These are phyloP conservation scores for Sanghuangporus sanghuang DNA, from an alignment of 1,284 basidiomycete genomes.

Conservation along the genomic window DNA sequence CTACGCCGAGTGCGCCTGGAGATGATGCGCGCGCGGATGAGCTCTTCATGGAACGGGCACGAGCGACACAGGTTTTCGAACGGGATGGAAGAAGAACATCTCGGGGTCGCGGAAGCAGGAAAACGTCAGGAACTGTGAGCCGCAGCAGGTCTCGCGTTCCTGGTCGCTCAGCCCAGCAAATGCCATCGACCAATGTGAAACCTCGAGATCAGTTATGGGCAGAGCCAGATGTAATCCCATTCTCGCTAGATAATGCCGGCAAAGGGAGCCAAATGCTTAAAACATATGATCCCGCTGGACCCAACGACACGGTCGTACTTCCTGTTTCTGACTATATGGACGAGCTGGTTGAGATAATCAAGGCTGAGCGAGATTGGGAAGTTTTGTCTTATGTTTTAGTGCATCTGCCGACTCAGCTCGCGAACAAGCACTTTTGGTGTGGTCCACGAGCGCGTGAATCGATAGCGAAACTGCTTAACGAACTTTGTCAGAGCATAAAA, in stretches of 20 bases:
- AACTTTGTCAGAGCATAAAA: slow-evolving; percentile 69
- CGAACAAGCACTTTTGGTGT: slow-evolving; percentile 97
- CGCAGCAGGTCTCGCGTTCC: slow-evolving; percentile 66
- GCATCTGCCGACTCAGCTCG: slow-evolving; percentile 86
- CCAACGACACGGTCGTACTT: slow-evolving; percentile 50
- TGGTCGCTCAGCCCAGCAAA: slow-evolving; percentile 25
- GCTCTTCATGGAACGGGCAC: slow-evolving; percentile 32
- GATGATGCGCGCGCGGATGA: slow-evolving; percentile 29
- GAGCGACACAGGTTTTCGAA: slow-evolving; percentile 44
- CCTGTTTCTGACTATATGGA: slow-evolving; percentile 78
- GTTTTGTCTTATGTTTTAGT: slow-evolving; percentile 89
- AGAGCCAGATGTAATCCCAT: slow-evolving; percentile 70
- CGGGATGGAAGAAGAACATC: slow-evolving; percentile 49
- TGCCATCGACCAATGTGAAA: slow-evolving; percentile 27
- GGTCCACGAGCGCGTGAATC: slow-evolving; percentile 73
- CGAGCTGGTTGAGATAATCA: slow-evolving; percentile 65
- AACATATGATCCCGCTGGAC: slow-evolving; percentile 67
- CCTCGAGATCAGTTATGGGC: slow-evolving; percentile 66
- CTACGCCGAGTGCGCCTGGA: neutral
- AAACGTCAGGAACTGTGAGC: slow-evolving; percentile 45
- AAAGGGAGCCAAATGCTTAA: slow-evolving; percentile 69
- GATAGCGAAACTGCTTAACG: slow-evolving; percentile 60
- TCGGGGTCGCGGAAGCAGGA: slow-evolving; percentile 47
- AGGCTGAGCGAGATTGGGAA: slow-evolving; percentile 87
- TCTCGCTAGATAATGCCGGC: slow-evolving; percentile 60